Conservation (phyloP, 228 moss, liverwort and hornwort species). For the Sphagnum fallax region DNA sequence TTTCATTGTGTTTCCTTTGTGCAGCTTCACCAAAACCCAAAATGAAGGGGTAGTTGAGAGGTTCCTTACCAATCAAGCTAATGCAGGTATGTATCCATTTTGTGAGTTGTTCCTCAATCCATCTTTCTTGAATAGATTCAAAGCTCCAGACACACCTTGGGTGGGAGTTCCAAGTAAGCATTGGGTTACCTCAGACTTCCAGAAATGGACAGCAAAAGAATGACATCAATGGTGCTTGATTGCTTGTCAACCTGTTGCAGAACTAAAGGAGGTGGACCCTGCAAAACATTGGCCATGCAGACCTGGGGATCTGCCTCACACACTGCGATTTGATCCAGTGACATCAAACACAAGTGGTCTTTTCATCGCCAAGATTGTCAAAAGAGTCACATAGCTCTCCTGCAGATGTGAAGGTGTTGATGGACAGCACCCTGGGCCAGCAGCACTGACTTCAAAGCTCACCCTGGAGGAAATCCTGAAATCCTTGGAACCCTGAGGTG, state of each 20-base stretch:
- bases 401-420: too few species aligned
- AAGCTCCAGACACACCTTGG: too few species aligned
- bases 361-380: conserved; percentile 68
- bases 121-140: background rate
- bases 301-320: conserved; percentile 54
- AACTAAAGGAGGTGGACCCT: conserved; percentile 43
- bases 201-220: too few species aligned
- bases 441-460: too few species aligned
- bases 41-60: conserved; percentile 86
- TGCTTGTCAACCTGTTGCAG: conserved; percentile 16
- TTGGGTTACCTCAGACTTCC: too few species aligned
- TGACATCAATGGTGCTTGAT: too few species aligned
- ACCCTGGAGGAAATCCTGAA: too few species aligned
- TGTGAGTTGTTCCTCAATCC: background rate
- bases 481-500: too few species aligned
- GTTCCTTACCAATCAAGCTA: conserved; percentile 54
- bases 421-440: too few species aligned
- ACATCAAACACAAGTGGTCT: conserved; percentile 84
- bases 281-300: conserved; percentile 73
- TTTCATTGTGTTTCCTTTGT: background rate
- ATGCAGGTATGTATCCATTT: conserved; percentile 37
- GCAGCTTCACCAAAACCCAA: conserved; percentile 79
- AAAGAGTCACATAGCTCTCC: background rate
- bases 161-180: too few species aligned
- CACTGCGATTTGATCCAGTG: conserved; percentile 79